Evolutionary conservation across 495 filamentous ascomycete genomes (phyloP), one percentile per base, ranked within the genome.

Genomic region (Tuber melanosporum): DNA sequence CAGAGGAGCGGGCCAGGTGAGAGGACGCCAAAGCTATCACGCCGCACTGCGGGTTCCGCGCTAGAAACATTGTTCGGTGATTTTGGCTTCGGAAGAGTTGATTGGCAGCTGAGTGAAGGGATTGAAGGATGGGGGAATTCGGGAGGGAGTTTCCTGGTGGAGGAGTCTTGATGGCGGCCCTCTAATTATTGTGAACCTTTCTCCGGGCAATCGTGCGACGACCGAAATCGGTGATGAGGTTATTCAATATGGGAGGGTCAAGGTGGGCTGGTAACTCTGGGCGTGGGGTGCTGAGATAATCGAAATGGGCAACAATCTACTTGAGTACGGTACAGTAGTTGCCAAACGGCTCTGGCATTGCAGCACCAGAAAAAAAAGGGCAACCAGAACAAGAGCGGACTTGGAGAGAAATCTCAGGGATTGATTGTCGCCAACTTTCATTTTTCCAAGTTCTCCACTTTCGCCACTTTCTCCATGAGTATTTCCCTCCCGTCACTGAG

Each of bases 231-330:
- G 49, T 75, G 70, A 57, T 75, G 47, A 74, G 19, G 39, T 72
- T 79, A 72, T 75, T 77, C 57, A 71, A 69, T 39, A 42, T 49
- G 52, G n/a, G 0, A 47, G 52, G 10, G 52, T 62, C 10, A 14
- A 62, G n/a, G n/a, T 62, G 52, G n/a, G 52, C 10, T 26, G 52
- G 52, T 7, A 26, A 36, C 73, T 73, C 69, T 42, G 71, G 46
- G 45, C 49, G 39, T 32, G 49, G 32, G 44, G 22, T 47, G 78
- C 78, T 80, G 78, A 80, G 78, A 74, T 80, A 80, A 80, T 80
- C 77, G 57, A 70, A 3, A 71, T 46, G 26, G 42, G 14, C 32
- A 39, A 74, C 20, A 47, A 47, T 71, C 74, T 80, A 32, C 32
- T 32, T 32, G 32, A 32, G 32, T 32, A 32, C 32, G 0, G 32